A percentile compares a stretch with the other conserved stretches of the same genome.
Evolutionary conservation across 2,329 filamentous ascomycete species (phyloP).

Genomic region (Trichoderma semiorbis): DNA sequence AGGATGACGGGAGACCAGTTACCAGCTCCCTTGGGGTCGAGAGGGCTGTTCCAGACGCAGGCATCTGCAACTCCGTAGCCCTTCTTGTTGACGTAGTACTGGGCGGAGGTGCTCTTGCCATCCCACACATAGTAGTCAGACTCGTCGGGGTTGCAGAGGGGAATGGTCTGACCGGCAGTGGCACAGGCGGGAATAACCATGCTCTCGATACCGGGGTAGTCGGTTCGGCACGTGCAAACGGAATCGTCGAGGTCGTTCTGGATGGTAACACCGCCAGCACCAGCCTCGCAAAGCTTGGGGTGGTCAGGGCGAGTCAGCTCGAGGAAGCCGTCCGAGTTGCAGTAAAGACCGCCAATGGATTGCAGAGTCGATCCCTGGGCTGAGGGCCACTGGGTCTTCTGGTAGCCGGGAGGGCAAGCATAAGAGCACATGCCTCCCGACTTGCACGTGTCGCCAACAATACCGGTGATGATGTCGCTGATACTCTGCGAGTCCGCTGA

Average conservation of each 20-base stretch:
- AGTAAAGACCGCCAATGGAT: conserved; percentile 84
- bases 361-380: conserved; percentile 75
- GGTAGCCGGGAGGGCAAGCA: conserved; percentile 83
- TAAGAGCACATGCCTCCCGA: conserved; percentile 81
- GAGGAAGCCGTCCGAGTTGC: conserved; percentile 69
- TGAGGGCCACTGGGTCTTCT: conserved; percentile 85
- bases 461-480: conserved; percentile 61
- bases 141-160: conserved; percentile 73
- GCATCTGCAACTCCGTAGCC: conserved; percentile 63
- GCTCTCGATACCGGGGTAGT: conserved; percentile 89
- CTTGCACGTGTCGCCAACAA: conserved; percentile 58
- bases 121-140: conserved; percentile 74
- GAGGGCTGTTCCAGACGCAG: conserved; percentile 68
- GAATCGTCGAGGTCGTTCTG: conserved; percentile 67
- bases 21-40: conserved; percentile 54
- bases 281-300: conserved; percentile 70
- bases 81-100: conserved; percentile 93
- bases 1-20: conserved; percentile 89
- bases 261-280: conserved; percentile 67
- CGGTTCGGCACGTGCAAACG: conserved; percentile 84
- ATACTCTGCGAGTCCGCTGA: conserved; percentile 51
- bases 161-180: conserved; percentile 53
- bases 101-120: conserved; percentile 72
- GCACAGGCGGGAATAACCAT: conserved; percentile 77
- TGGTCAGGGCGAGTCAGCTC: conserved; percentile 68